Evolutionary conservation across 148 eudicot genomes (phyloP).

Genomic region (Vaccinium macrocarpon): DNA sequence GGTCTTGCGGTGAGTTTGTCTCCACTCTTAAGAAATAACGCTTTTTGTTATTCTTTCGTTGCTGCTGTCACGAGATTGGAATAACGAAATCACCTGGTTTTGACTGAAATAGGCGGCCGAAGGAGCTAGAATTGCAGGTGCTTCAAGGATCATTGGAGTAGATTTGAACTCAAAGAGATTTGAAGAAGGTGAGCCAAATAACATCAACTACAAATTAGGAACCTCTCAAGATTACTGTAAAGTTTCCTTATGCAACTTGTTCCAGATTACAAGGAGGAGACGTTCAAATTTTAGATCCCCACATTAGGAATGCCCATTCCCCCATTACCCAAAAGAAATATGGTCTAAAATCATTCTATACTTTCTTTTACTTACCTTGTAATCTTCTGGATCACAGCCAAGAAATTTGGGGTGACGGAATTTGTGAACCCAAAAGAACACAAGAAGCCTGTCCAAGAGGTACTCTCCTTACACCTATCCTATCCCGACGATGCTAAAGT

Average conservation of each 20-base stretch:
- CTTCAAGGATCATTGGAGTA: slow-evolving; percentile 50
- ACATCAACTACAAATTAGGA: neutral
- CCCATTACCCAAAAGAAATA: neutral
- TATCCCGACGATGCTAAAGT: too few species aligned
- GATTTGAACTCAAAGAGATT: slow-evolving; percentile 40
- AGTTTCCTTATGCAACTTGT: neutral
- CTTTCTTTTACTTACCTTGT: too few species aligned
- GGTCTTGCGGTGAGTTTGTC: slow-evolving; percentile 71
- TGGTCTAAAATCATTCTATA: neutral
- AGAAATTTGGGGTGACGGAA: slow-evolving; percentile 68
- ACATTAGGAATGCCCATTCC: slow-evolving; percentile 15
- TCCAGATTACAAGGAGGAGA: neutral
- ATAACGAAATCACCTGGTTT: neutral
- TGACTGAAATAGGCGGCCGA: slow-evolving; percentile 36
- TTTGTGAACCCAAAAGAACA: slow-evolving; percentile 70
- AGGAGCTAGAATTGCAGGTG: slow-evolving; percentile 49
- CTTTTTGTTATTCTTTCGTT: neutral
- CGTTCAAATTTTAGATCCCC: too few species aligned
- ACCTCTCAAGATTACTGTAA: slow-evolving; percentile 18
- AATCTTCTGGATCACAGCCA: slow-evolving; percentile 34
- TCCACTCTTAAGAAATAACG: too few species aligned
- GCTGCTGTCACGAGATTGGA: neutral
- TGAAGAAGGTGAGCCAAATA: slow-evolving; percentile 28
- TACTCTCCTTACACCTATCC: neutral
- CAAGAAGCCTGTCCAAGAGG: slow-evolving; percentile 61